These are phyloP conservation scores for Ogataea glucozyma DNA, from an alignment of 805 yeast species.

Conservation along the genomic window DNA sequence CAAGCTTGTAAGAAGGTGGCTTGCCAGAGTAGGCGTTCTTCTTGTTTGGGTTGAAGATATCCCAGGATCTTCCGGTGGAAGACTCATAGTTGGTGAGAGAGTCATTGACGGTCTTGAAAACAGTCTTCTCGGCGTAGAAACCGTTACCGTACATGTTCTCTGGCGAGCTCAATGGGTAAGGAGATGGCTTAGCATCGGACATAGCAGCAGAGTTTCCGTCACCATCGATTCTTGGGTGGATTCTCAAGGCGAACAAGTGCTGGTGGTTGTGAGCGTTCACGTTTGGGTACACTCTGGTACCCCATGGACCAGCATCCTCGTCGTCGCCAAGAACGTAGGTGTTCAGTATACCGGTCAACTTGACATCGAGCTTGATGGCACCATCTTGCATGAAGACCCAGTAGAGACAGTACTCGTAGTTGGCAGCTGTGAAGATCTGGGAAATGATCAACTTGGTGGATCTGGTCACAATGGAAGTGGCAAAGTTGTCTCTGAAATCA, in stretches of 20 bases:
- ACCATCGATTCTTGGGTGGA: conserved; percentile 82
- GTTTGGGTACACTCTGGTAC: conserved; percentile 75
- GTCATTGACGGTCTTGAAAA: conserved; percentile 68
- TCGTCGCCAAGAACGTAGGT: conserved; percentile 64
- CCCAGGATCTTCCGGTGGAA: conserved; percentile 72
- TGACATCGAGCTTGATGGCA: conserved; percentile 74
- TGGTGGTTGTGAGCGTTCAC: conserved; percentile 87
- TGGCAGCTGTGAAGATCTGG: conserved; percentile 84
- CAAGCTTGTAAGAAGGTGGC: conserved; percentile 76
- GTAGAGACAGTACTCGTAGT: conserved; percentile 82
- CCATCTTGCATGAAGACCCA: conserved; percentile 86
- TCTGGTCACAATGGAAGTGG: conserved; percentile 73
- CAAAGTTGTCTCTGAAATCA: conserved; percentile 78
- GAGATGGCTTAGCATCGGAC: conserved; percentile 62
- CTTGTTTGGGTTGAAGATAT: conserved; percentile 69
- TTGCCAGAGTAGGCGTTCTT: conserved; percentile 69
- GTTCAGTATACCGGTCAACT: conserved; percentile 81
- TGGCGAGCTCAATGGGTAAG: conserved; percentile 60
- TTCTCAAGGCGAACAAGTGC: conserved; percentile 74
- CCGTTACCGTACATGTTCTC: conserved; percentile 80
- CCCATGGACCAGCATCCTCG: conserved; percentile 75
- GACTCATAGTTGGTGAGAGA: conserved; percentile 64
- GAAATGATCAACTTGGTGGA: conserved; percentile 73
- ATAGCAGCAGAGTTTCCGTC: conserved; percentile 72
- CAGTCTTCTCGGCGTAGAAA: conserved; percentile 62